Percentiles rank a stretch among this genome's conserved stretches.
These are phyloP conservation scores for Hibiscus tridactylites DNA, from an alignment of 345 rosid genomes.

Conservation along the genomic window DNA sequence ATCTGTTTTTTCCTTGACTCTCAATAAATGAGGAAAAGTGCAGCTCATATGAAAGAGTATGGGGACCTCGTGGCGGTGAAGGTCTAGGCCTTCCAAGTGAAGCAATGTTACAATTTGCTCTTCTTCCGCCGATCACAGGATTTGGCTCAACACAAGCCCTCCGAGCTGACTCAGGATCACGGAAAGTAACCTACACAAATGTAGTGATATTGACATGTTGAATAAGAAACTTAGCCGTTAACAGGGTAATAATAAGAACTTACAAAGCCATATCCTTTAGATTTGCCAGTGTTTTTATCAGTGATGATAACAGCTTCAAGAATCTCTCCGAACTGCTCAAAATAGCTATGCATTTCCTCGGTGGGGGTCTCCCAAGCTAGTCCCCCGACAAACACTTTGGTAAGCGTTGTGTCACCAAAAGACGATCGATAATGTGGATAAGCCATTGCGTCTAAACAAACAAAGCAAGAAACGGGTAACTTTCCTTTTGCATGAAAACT, in stretches of 20 bases:
- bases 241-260: conserved; percentile 14
- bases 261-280: conserved; percentile 97
- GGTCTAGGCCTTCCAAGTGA: conserved; percentile 81
- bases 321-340: conserved; percentile 87
- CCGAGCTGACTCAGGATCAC: conserved; percentile 79
- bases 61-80: conserved; percentile 71
- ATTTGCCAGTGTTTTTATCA: conserved; percentile 77
- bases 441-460: conserved; percentile 30
- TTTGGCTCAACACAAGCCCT: conserved; percentile 76
- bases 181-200: conserved; percentile 63
- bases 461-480: conserved; percentile 11
- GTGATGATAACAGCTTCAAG: conserved; percentile 90
- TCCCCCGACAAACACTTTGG: conserved; percentile 90
- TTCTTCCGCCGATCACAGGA: conserved; percentile 81
- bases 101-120: conserved; percentile 91
- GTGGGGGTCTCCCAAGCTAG: conserved; percentile 96
- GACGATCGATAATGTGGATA: conserved; percentile 70
- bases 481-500: conserved; percentile 4
- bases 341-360: conserved; percentile 71
- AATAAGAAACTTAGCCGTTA: neutral
- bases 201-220: neutral
- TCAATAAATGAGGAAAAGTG: neutral
- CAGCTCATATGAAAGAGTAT: neutral
- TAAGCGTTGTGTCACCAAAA: conserved; percentile 85
- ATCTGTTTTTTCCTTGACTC: neutral